Evolutionary conservation across 805 yeast species (phyloP).

Genomic region (Zygosaccharomyces rouxii): DNA sequence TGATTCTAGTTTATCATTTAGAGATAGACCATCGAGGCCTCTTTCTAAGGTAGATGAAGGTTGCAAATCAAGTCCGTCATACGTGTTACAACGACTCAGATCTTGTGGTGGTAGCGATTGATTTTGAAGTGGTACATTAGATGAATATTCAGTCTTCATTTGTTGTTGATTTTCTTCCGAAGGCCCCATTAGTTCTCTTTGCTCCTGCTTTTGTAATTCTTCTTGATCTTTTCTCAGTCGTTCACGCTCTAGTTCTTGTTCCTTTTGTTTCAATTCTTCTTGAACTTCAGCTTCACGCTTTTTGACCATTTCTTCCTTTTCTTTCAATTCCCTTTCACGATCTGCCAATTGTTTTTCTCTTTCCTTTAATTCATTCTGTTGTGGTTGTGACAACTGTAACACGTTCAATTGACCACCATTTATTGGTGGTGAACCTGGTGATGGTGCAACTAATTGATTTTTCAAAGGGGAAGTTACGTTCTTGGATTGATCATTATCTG

Average conservation of each 20-base stretch:
- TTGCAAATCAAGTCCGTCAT: conserved; percentile 15
- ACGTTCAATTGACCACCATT: conserved; percentile 22
- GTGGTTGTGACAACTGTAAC: conserved; percentile 26
- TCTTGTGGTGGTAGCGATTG: conserved; percentile 3
- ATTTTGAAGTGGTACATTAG: neutral
- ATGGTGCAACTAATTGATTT: conserved; percentile 6
- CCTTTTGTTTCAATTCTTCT: conserved; percentile 6
- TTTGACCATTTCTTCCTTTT: conserved; percentile 12
- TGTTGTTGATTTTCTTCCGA: neutral
- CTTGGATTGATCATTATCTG: conserved; percentile 1
- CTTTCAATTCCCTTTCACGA: conserved; percentile 11
- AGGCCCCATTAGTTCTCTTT: neutral
- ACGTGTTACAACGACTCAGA: neutral
- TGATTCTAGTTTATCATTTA: conserved; percentile 8
- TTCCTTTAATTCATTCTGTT: conserved; percentile 19
- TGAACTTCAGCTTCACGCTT: conserved; percentile 11
- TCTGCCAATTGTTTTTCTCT: conserved; percentile 14
- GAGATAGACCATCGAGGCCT: conserved; percentile 19
- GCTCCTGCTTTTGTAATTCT: conserved; percentile 1
- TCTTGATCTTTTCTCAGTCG: conserved; percentile 8
- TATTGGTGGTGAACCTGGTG: conserved; percentile 4
- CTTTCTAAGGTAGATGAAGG: conserved; percentile 21
- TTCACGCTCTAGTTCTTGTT: conserved; percentile 2
- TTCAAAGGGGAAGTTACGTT: conserved; percentile 13
- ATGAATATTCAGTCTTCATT: neutral